Conservation (phyloP, 2,329 filamentous ascomycete genomes). For the Pseudovirgaria hyperparasitica region DNA sequence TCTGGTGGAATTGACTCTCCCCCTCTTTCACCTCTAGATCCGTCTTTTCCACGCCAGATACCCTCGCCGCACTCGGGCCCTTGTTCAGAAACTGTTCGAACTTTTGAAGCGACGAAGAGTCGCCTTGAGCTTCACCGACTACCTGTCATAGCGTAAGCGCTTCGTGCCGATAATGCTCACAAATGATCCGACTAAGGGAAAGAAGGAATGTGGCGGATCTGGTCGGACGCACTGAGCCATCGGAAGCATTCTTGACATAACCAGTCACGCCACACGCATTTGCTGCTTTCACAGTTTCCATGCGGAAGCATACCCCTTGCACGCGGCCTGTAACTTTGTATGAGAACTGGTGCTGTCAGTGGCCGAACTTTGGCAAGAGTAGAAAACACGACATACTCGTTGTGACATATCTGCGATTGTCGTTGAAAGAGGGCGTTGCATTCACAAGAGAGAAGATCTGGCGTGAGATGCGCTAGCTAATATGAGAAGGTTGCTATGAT, state of each 20-base stretch:
- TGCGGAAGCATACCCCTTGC: conserved; percentile 27
- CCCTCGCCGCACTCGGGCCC: conserved; percentile 60
- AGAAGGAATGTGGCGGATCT: conserved; percentile 1
- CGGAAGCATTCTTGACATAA: conserved; percentile 32
- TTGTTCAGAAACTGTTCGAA: conserved; percentile 64
- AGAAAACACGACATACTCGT: conserved; percentile 14
- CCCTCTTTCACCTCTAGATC: conserved; percentile 52
- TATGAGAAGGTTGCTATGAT: no score
- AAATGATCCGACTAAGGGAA: no score
- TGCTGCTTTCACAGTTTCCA: conserved; percentile 28
- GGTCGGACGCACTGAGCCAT: conserved; percentile 17
- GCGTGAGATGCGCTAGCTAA: no score
- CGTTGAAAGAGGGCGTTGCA: conserved; percentile 13
- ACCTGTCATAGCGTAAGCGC: conserved; percentile 44
- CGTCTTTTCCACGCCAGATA: conserved; percentile 60
- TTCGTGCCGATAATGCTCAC: no score
- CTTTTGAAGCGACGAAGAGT: conserved; percentile 48
- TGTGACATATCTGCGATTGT: conserved; percentile 19
- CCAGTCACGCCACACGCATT: conserved; percentile 31
- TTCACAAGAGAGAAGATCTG: no score
- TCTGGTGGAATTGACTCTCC: conserved; percentile 53
- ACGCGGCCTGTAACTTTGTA: conserved; percentile 35
- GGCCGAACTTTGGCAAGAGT: background rate
- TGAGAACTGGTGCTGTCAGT: conserved; percentile 24
- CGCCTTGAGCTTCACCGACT: conserved; percentile 77